Evolutionary conservation across 2,329 filamentous ascomycete species (phyloP), one percentile per base, ranked within the genome.

Genomic region (Nemania abortiva): DNA sequence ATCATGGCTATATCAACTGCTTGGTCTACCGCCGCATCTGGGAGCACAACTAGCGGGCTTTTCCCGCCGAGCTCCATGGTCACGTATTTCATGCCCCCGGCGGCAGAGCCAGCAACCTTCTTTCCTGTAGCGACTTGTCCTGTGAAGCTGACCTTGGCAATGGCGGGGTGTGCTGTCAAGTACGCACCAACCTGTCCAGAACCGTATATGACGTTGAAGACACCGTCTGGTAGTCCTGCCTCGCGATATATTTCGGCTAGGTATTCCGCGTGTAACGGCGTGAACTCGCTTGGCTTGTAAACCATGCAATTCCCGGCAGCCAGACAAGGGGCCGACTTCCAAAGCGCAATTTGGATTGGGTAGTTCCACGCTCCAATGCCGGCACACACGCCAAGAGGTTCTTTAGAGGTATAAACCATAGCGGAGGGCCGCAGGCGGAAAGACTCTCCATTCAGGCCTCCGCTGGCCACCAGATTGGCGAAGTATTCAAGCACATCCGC

Each of bases 311-410:
- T 97, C 22, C 93, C 93, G 0, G 93, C 93, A 3, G 93, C 93
- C 15, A 97, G 86, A 75, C 93, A 96, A 0, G 94, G 92, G 0
- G 92, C 93, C 0, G 92, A 94, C 81, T 97, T 97, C 93, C 93
- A 97, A 1, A 97, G 85, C 9, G 93, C 93, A 73, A 97, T 97
- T 80, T 97, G 93, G 72, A 97, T 92, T 13, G 94, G 94, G 78
- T 97, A 97, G 81, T 97, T 97, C 93, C 93, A 97, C 15, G 94
- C 94, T 64, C 93, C 94, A 73, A 97, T 97, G 66, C 92, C 94
- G 15, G 88, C 94, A 79, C 93, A 97, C 15, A 96, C 93, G 29
- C 94, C 94, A 20, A 97, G 83, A 5, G 94, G 87, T 74, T 93
- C 91, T 79, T 96, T 95, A 76, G 89, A 91, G 11, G 92, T 95